A percentile compares a stretch with the other conserved stretches of the same genome.
phyloP scores from a whole-genome alignment of 2,329 filamentous ascomycete species.

The Allantophomopsis cytisporea region DNA sequence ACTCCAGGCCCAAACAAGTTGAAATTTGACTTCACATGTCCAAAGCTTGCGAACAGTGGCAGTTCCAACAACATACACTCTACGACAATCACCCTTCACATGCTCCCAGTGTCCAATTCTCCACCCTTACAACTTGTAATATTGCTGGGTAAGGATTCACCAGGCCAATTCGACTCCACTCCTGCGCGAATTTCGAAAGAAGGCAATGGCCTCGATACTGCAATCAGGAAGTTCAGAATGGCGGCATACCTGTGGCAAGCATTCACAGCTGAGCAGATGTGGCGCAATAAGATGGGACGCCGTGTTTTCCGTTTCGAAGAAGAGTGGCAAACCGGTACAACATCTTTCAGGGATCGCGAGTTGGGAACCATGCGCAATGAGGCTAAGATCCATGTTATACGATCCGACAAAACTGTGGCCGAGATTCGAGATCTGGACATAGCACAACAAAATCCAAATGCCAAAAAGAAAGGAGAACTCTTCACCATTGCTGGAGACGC shows the following conservation, averaged over 20 bases:
- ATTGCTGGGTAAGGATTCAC: conserved; percentile 76
- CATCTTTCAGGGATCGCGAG: conserved; percentile 61
- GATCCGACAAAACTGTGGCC: conserved; percentile 68
- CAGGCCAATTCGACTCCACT: conserved; percentile 69
- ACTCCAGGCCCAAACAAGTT: conserved; percentile 80
- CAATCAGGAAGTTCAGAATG: conserved; percentile 85
- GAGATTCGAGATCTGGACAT: conserved; percentile 69
- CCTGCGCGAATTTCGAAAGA: conserved; percentile 65
- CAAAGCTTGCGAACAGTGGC: conserved; percentile 60
- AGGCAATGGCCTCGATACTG: conserved; percentile 69
- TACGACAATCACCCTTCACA: conserved; percentile 72
- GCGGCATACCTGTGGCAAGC: conserved; percentile 94
- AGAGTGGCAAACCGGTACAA: conserved; percentile 78
- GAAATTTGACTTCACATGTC: conserved; percentile 76
- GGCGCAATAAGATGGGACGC: conserved; percentile 72
- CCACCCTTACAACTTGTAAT: conserved; percentile 87
- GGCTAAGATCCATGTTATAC: conserved; percentile 77
- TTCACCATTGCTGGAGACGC: conserved; percentile 68
- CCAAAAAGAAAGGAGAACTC: conserved; percentile 57
- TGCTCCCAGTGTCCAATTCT: conserved; percentile 63
- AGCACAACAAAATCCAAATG: conserved; percentile 63
- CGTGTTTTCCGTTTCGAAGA: conserved; percentile 87
- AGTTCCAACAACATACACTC: conserved; percentile 59
- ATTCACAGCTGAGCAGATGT: conserved; percentile 95
- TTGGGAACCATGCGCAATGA: conserved; percentile 72